phyloP scores from a whole-genome alignment of 2,329 filamentous ascomycete genomes.

The Lecanicillium sp. region DNA sequence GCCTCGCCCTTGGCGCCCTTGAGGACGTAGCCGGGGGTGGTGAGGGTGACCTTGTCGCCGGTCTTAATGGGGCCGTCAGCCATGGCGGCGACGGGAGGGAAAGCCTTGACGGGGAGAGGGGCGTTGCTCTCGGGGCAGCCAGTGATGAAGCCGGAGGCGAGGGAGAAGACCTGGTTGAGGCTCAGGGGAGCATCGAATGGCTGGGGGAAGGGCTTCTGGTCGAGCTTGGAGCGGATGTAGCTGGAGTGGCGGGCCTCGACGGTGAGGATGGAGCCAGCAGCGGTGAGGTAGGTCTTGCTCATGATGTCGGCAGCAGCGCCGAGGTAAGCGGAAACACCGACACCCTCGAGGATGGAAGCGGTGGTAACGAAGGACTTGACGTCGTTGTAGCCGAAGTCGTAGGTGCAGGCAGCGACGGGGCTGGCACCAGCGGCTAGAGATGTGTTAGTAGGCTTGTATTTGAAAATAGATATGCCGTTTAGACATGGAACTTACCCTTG shows the following conservation, averaged over 20 bases:
- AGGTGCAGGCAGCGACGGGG: conserved; percentile 62
- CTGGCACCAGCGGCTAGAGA: conserved; percentile 55
- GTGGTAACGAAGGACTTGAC: conserved; percentile 61
- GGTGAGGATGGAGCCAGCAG: conserved; percentile 63
- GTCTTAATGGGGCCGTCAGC: conserved; percentile 20
- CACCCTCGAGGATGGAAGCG: conserved; percentile 62
- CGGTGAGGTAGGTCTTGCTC: conserved; percentile 50
- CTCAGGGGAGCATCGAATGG: conserved; percentile 65
- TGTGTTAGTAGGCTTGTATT: conserved; percentile 35
- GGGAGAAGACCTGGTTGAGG: conserved; percentile 62
- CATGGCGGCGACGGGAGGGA: conserved; percentile 41
- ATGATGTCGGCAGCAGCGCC: conserved; percentile 61
- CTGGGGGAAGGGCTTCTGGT: conserved; percentile 53
- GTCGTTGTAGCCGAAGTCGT: conserved; percentile 64
- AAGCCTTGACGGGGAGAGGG: conserved; percentile 55
- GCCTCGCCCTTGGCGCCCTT: conserved; percentile 14
- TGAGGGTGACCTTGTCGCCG: conserved; percentile 3
- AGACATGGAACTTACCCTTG: conserved; percentile 40
- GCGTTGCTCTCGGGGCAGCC: conserved; percentile 58
- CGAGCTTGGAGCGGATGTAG: conserved; percentile 56
- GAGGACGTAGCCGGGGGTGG: conserved; percentile 16
- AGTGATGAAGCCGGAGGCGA: conserved; percentile 65
- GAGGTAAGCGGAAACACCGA: conserved; percentile 67
- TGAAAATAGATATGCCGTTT: neutral
- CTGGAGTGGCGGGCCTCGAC: conserved; percentile 69